Percentiles rank a stretch among this genome's conserved stretches.
phyloP scores from a whole-genome alignment of 176 grass and related monocot species.

The Triticum aestivum region IWGSC_CS_RefSeq_v2.1 NC_057804.1:529659459-529659958 shows the following conservation, averaged over 20 bases:
- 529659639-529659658: background rate
- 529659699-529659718: background rate
- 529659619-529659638: background rate
- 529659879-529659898: too few relatives aligned
- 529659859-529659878: too few relatives aligned
- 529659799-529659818: too few relatives aligned
- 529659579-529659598: background rate
- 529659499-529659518: constrained; percentile 32
- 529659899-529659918: too few relatives aligned
- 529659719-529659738: background rate
- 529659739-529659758: background rate
- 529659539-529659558: background rate
- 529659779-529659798: background rate
- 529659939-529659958: too few relatives aligned
- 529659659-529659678: background rate
- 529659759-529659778: background rate
- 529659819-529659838: too few relatives aligned
- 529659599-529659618: background rate
- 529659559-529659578: constrained; percentile 21
- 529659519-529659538: constrained; percentile 35
- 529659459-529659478: background rate
- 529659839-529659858: too few relatives aligned
- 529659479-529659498: background rate
- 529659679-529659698: background rate
- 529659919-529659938: too few relatives aligned